Evolutionary conservation across 2,329 filamentous ascomycete genomes (phyloP), one percentile per base, ranked within the genome.

Genomic region (Apiospora aurea): DNA sequence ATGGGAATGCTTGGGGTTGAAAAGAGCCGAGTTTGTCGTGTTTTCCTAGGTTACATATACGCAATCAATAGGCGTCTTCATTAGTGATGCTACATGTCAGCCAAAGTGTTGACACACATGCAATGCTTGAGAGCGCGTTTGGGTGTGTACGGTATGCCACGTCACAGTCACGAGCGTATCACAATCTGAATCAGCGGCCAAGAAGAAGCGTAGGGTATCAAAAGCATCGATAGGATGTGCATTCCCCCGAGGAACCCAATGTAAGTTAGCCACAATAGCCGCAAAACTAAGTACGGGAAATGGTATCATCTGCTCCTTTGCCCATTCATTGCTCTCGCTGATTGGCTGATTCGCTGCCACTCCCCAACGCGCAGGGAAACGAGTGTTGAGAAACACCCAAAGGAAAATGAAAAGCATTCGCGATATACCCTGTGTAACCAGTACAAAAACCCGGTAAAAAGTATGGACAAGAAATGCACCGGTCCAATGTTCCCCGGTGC

Each of bases 291-390:
- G n/a, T 38, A 64, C 57, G 57, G 57, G 57, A 64, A 64, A 64
- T 64, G 57, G 57, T 64, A 64, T 64, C 57, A 64, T 64, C 57
- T 64, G 57, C 57, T 64, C 57, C 57, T 64, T 64, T 64, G 57
- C 57, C 53, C 57, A 51, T 51, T 51, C 24, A 29, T 34, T 34
- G 51, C 26, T 53, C 7, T 41, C 29, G 38, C 29, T 61, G 53
- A 61, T 61, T 61, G 16, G 18, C 8, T 18, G 53, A 61, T 61
- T 64, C 34, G 34, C 57, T 24, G 34, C 57, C 57, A 41, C 57
- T 61, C 57, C 57, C 57, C 21, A n/a, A 64, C 34, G 13, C 29
- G 34, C 57, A 64, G 57, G 34, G 57, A 41, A 38, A 38, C 57
- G 57, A 64, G 34, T n/a, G 34, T 64, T 38, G 10, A 21, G 34